Percentiles rank a stretch among this genome's conserved stretches.
These are phyloP conservation scores for Penicillium macrosclerotiorum DNA, from an alignment of 495 filamentous ascomycete species.

Conservation along the genomic window DNA sequence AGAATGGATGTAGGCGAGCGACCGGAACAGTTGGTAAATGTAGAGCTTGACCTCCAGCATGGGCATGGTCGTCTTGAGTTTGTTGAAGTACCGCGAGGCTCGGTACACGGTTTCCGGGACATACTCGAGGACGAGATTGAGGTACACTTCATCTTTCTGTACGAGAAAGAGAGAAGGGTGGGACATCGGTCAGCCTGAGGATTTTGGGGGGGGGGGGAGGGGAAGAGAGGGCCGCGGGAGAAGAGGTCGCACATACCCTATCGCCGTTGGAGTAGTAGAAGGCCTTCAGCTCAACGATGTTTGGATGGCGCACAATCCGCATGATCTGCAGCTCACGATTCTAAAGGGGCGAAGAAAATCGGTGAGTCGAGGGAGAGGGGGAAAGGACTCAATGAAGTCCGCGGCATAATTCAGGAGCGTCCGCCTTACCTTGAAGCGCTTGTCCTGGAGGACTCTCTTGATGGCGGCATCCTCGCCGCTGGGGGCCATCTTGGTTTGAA, in stretches of 20 bases:
- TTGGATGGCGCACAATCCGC: conserved; percentile 97
- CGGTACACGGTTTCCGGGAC: conserved; percentile 98
- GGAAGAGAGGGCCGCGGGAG: conserved; percentile 7
- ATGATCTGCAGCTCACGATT: conserved; percentile 99
- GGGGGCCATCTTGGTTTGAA: conserved; percentile 96
- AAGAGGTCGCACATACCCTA: conserved; percentile 61
- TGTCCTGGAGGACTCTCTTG: conserved; percentile 97
- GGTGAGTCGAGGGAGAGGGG: conserved; percentile 1
- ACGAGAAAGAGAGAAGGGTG: background rate
- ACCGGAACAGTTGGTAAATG: conserved; percentile 98
- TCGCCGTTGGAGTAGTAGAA: conserved; percentile 99
- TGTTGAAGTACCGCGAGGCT: conserved; percentile 98
- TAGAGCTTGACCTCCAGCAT: conserved; percentile 98
- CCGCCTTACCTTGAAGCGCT: conserved; percentile 86
- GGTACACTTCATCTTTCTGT: conserved; percentile 98
- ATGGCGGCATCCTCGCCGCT: conserved; percentile 97
- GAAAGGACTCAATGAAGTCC: background rate
- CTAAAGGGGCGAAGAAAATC: conserved; percentile 41
- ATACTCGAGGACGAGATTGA: conserved; percentile 97
- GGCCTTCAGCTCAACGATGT: conserved; percentile 97
- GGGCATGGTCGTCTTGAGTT: conserved; percentile 99
- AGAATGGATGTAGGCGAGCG: conserved; percentile 97
- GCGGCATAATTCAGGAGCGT: conserved; percentile 2
- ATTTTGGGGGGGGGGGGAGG: background rate
- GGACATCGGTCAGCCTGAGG: no score